phyloP scores from a whole-genome alignment of 257 asterid genomes.

The Scutellaria galericulata region DNA sequence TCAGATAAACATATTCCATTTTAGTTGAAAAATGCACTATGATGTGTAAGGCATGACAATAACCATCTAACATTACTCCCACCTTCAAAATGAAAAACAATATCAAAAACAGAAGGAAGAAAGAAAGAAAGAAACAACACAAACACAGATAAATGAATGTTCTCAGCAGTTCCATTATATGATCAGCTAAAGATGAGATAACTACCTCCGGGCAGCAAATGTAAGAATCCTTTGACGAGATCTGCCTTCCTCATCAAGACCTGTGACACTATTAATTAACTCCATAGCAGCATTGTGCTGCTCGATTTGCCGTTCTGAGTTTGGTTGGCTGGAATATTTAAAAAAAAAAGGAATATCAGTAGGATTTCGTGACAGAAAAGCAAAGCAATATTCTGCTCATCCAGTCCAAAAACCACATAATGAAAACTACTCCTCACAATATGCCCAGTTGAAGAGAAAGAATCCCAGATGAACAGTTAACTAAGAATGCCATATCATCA shows the following conservation, averaged over 20 bases:
- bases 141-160: constrained; percentile 15
- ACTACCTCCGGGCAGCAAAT: constrained; percentile 93
- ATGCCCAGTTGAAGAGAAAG: constrained; percentile 11
- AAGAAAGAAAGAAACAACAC: neutral
- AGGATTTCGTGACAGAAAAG: constrained; percentile 21
- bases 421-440: neutral
- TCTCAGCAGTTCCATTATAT: constrained; percentile 24
- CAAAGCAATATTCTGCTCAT: constrained; percentile 8
- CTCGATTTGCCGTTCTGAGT: constrained; percentile 63
- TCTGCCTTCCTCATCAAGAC: constrained; percentile 94
- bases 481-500: constrained; percentile 4
- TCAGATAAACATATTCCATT: constrained; percentile 7
- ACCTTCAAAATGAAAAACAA: too few relatives aligned
- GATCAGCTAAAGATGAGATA: constrained; percentile 31
- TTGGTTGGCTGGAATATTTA: constrained; percentile 57
- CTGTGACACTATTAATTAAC: constrained; percentile 85
- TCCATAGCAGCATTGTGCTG: constrained; percentile 93
- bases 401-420: constrained; percentile 22
- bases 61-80: too few relatives aligned
- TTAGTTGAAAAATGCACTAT: constrained; percentile 26
- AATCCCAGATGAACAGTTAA: constrained; percentile 25
- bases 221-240: constrained; percentile 97
- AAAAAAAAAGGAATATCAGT: constrained; percentile 29
- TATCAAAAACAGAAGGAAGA: too few relatives aligned
- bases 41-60: neutral